phyloP scores from a whole-genome alignment of 1,284 basidiomycete species.

The Austroboletus novae-zelandiae region DNA sequence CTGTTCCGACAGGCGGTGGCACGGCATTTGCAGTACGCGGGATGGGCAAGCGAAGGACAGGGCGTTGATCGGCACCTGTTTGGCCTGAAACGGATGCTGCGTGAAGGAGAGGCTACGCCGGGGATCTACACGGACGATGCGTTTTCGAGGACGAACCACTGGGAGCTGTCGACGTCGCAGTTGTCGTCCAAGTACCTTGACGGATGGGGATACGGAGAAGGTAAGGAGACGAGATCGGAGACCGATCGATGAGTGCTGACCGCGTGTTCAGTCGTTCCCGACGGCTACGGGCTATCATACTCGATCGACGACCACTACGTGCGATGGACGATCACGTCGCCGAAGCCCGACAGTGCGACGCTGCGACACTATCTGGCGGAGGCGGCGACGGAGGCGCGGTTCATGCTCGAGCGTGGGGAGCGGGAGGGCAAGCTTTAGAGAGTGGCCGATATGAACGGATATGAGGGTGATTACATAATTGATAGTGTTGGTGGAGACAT shows the following conservation, averaged over 20 bases:
- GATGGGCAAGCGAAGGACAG: constrained; percentile 90
- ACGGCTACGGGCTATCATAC: constrained; percentile 94
- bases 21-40: constrained; percentile 85
- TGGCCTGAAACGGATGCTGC: constrained; percentile 84
- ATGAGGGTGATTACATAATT: constrained; percentile 23
- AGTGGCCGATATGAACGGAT: constrained; percentile 10
- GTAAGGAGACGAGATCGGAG: constrained; percentile 38
- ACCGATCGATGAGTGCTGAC: neutral
- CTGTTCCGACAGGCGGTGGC: constrained; percentile 79
- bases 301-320: constrained; percentile 86
- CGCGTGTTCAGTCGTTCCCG: constrained; percentile 61
- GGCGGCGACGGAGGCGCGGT: constrained; percentile 74
- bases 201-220: constrained; percentile 98
- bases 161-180: constrained; percentile 93
- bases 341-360: constrained; percentile 63
- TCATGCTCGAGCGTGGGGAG: constrained; percentile 70
- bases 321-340: constrained; percentile 90
- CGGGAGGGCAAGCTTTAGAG: constrained; percentile 30
- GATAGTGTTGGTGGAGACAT: constrained; percentile 20
- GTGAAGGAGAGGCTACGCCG: constrained; percentile 75
- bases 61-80: constrained; percentile 97
- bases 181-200: constrained; percentile 82
- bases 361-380: constrained; percentile 74
- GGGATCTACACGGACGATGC: constrained; percentile 79
- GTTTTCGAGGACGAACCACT: constrained; percentile 74